phyloP scores from a whole-genome alignment of 176 grass and related monocot genomes.

The Eleusine indica region DNA sequence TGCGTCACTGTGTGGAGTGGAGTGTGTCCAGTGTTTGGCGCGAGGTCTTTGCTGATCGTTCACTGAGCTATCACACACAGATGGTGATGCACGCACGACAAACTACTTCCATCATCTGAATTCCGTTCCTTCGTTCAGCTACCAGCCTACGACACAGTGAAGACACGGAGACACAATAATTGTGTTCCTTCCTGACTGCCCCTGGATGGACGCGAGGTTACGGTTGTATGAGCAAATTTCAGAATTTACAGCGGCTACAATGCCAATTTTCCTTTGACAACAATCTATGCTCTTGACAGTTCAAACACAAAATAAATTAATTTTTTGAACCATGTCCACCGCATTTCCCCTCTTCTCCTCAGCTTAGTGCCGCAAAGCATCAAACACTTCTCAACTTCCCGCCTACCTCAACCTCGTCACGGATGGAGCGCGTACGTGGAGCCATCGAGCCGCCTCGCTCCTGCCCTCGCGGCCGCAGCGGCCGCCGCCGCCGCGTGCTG shows the following conservation, averaged over 20 bases:
- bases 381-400: neutral
- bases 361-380: neutral
- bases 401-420: neutral
- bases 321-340: neutral
- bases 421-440: constrained; percentile 43
- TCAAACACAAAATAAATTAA: neutral
- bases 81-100: constrained; percentile 20
- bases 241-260: neutral
- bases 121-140: neutral
- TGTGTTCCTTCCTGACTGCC: neutral
- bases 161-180: neutral
- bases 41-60: constrained; percentile 1
- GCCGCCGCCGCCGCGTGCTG: constrained; percentile 40
- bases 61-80: constrained; percentile 35
- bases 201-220: neutral
- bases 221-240: neutral
- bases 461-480: constrained; percentile 2
- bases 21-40: neutral
- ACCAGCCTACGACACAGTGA: neutral
- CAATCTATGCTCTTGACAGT: neutral
- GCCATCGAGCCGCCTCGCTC: constrained; percentile 16
- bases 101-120: no score
- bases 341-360: neutral
- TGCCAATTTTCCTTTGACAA: neutral
- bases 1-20: constrained; percentile 3